Evolutionary conservation across 2,329 filamentous ascomycete genomes (phyloP), one percentile per base, ranked within the genome.

Genomic region (Pestalotiopsis sp.): DNA sequence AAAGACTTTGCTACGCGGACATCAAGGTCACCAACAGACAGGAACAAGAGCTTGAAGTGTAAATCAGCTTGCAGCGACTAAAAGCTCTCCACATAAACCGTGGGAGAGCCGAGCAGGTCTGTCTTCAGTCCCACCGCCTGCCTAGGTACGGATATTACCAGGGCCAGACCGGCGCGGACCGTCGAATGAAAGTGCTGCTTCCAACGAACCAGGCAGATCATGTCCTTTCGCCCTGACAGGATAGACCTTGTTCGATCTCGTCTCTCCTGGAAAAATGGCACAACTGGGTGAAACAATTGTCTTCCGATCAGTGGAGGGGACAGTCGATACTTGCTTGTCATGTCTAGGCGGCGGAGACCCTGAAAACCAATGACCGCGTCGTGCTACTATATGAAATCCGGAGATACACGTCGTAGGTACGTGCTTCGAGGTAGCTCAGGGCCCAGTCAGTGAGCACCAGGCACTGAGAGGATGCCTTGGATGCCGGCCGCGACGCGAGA

Each of bases 71-170:
- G 27, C 14, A 61, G 59, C 12, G n/a, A 31, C 36, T 39, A 65
- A 39, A 39, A 56, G 17, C 39, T 27, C 63, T 31, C 63, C 63
- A 66, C 49, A 66, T 45, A 66, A 66, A 31, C 31, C 27, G 20
- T 23, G 63, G 63, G 45, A 66, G 63, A 56, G n/a, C 31, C 31
- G 31, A 36, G 31, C 31, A 36, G 31, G 31, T 36, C 31, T n/a
- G 6, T 13, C 25, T 25, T 20, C 11, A 59, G 23, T 27, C 36
- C 27, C 36, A 63, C 63, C 49, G 41, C 27, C 63, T 58, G 17
- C 45, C 45, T 52, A 52, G 45, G 45, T 52, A 57, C 63, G 63
- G 63, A 66, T 49, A 66, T 57, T 66, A 45, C n/a, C 63, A 66
- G 63, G 63, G 63, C 63, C 45, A 66, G 41, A 66, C 63, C 12